Evolutionary conservation across 2,329 filamentous ascomycete species (phyloP), one percentile per base, ranked within the genome.

Genomic region (Colletotrichum costaricense): DNA sequence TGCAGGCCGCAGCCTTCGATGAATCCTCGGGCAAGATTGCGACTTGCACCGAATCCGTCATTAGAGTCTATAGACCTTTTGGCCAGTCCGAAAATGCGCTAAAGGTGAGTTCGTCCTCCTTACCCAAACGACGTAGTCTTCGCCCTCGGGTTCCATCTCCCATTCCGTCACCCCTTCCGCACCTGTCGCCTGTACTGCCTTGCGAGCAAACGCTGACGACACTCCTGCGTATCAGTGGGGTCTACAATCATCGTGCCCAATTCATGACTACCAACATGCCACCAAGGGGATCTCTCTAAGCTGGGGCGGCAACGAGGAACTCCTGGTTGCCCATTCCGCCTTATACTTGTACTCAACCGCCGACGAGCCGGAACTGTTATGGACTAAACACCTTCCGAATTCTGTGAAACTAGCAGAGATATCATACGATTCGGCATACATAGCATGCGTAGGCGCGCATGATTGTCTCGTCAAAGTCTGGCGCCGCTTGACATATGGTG

Each of bases 381-480:
- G 97, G 96, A 90, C 90, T 65, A 93, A 93, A 80, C 81, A 85
- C 55, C 86, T 98, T 7, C 93, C 95, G 2, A 95, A 89, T 78
- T 88, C 92, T 0, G 91, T 91, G 49, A 93, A 93, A 79, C 90
- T 93, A 70, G 95, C 95, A 3, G 86, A 88, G 9, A 91, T 98
- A 76, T 98, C 96, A 1, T 94, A 94, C 75, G 96, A 98, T 81
- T 95, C 94, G 14, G 92, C 92, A 24, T 91, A 97, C 74, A 94
- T 98, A 66, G 96, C 95, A 22, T 95, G 94, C 1, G 90, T 93
- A 14, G 93, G 95, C 55, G 86, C 88, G 63, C 91, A 94, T 79
- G 97, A 98, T 81, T 89, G 93, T 64, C 85, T 98, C 24, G 92
- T 97, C 76, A 98, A 99, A 84, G 90, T 98, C 78, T 99, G 97